These are phyloP conservation scores for Herpetomonas samuelpessoai DNA, from an alignment of 208 protist species.

Conservation along the genomic window DNA sequence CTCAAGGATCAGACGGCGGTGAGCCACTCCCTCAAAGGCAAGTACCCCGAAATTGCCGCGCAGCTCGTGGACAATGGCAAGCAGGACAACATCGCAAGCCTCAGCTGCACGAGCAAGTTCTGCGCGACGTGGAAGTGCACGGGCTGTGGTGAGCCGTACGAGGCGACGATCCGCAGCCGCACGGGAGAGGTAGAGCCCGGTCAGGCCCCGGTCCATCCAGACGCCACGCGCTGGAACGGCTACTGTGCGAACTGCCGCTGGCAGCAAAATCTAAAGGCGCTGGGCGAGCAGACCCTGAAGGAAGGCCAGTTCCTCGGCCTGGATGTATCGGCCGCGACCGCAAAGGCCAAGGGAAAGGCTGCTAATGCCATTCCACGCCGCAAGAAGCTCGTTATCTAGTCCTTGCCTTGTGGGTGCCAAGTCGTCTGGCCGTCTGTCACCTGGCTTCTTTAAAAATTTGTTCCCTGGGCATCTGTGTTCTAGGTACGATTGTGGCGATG, in stretches of 20 bases:
- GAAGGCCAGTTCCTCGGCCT: constrained; percentile 68
- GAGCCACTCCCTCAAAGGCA: constrained; percentile 20
- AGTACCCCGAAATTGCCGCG: constrained; percentile 38
- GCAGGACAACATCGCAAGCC: constrained; percentile 45
- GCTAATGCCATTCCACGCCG: constrained; percentile 39
- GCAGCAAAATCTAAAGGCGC: constrained; percentile 42
- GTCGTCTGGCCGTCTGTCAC: too few species aligned
- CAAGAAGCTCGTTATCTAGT: constrained; percentile 41
- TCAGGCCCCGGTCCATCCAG: constrained; percentile 58
- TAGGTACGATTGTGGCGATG: too few species aligned
- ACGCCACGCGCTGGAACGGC: constrained; percentile 40
- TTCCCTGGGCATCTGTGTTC: too few species aligned
- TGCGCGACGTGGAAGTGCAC: constrained; percentile 69
- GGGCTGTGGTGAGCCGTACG: constrained; percentile 52
- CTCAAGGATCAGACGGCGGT: constrained; percentile 42
- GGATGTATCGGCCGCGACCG: constrained; percentile 10
- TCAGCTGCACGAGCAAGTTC: constrained; percentile 72
- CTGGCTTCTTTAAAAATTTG: too few species aligned
- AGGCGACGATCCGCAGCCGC: constrained; percentile 68
- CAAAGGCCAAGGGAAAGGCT: neutral
- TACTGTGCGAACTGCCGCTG: constrained; percentile 69
- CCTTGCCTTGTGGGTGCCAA: neutral
- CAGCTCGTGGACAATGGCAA: constrained; percentile 44
- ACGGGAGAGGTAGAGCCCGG: constrained; percentile 64
- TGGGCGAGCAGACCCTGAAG: constrained; percentile 32